Evolutionary conservation across 202 grass and related monocot genomes (phyloP).

Genomic region (Schoenoplectus tabernaemontani): DNA sequence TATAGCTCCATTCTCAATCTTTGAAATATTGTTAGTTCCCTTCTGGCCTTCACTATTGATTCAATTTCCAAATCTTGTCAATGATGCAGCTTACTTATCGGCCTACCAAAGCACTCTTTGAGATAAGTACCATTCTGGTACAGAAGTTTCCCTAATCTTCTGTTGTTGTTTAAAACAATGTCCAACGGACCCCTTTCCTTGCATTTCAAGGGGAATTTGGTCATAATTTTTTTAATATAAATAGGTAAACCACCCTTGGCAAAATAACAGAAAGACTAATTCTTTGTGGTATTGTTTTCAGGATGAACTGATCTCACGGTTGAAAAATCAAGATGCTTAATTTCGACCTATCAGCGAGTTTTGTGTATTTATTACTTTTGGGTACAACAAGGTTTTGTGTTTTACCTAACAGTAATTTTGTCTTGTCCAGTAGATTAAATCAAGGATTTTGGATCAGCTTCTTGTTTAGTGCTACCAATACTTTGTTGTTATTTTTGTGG

Average conservation of each 20-base stretch:
- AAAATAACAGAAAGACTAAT: neutral
- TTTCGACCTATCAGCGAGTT: neutral
- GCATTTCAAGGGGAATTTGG: neutral
- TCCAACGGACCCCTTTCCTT: neutral
- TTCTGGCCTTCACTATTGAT: neutral
- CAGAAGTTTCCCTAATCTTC: neutral
- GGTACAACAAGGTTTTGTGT: neutral
- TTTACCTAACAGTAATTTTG: neutral
- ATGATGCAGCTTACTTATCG: no score
- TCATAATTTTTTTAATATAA: neutral
- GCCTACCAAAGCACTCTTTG: neutral
- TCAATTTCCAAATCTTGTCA: neutral
- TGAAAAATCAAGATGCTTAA: slow-evolving; percentile 44
- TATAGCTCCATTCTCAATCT: neutral
- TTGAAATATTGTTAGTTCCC: neutral
- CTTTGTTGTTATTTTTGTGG: neutral
- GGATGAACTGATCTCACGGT: slow-evolving; percentile 66
- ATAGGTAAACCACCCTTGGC: neutral
- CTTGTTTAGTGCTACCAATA: neutral
- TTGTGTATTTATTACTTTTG: slow-evolving; percentile 12
- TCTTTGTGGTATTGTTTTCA: slow-evolving; percentile 17
- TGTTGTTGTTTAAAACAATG: neutral
- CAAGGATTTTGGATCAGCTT: neutral
- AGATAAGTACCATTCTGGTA: neutral
- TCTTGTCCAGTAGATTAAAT: neutral